Conservation (phyloP, 345 rosid species). For the Eucalyptus rudis region DNA sequence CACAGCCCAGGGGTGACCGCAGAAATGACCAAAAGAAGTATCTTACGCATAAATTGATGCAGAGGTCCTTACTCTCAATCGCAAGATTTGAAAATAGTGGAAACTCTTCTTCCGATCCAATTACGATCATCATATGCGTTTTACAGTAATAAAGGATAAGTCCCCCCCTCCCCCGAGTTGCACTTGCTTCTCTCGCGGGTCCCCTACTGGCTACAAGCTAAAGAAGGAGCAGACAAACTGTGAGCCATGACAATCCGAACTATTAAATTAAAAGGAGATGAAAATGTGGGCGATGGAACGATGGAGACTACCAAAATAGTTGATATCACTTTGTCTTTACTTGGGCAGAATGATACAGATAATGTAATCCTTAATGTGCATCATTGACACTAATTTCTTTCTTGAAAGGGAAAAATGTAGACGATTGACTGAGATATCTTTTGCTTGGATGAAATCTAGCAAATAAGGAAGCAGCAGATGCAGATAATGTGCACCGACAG, state of each 20-base stretch:
- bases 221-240: background rate
- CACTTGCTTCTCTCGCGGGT: slow-evolving; percentile 87
- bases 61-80: slow-evolving; percentile 48
- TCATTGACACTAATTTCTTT: background rate
- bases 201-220: slow-evolving; percentile 92
- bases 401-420: background rate
- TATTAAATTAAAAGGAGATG: background rate
- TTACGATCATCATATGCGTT: slow-evolving; percentile 48
- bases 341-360: background rate
- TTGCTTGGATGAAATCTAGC: background rate
- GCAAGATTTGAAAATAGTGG: slow-evolving; percentile 66
- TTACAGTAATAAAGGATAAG: slow-evolving; percentile 75
- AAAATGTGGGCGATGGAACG: background rate
- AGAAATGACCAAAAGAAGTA: background rate
- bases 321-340: background rate
- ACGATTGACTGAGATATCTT: background rate
- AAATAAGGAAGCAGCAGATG: background rate
- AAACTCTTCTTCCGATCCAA: slow-evolving; percentile 72
- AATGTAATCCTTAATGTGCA: background rate
- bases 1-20: background rate
- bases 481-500: background rate
- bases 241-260: background rate
- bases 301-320: background rate
- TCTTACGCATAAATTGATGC: background rate
- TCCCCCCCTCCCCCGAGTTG: slow-evolving; percentile 49